phyloP scores from a whole-genome alignment of 371 early-diverging fungal species.

The Chytridium lagenaria region DNA sequence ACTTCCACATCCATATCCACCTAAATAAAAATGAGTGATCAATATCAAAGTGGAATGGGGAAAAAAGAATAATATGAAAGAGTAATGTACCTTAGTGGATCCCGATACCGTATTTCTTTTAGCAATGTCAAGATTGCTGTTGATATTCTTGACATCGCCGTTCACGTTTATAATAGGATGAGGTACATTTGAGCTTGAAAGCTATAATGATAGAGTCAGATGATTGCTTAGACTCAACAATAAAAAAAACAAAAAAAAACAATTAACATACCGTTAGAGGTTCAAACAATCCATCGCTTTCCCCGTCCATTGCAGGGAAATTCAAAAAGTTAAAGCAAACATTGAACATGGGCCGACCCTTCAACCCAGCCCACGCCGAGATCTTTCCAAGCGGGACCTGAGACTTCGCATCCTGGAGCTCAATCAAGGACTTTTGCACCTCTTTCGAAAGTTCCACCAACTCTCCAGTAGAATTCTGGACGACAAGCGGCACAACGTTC shows the following conservation, averaged over 20 bases:
- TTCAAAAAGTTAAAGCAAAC: slow-evolving; percentile 10
- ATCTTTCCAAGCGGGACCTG: neutral
- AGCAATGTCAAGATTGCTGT: neutral
- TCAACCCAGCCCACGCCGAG: neutral
- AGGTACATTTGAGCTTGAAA: slow-evolving; percentile 5
- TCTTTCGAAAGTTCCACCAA: neutral
- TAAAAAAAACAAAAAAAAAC: no score
- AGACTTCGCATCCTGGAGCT: neutral
- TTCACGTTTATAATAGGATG: no score
- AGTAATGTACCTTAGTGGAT: neutral
- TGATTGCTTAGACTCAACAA: neutral
- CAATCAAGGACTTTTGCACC: neutral
- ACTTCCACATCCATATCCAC: neutral
- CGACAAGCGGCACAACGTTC: neutral
- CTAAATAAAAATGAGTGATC: neutral
- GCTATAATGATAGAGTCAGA: neutral
- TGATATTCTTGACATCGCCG: neutral
- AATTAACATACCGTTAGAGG: neutral
- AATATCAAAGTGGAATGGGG: neutral
- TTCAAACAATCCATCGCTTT: neutral
- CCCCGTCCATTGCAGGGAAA: neutral
- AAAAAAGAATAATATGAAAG: neutral
- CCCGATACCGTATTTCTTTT: neutral
- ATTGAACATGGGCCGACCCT: neutral
- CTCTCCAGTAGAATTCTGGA: neutral